Evolutionary conservation across 768 basidiomycete genomes (phyloP).

Genomic region (Hericium rajendrae): DNA sequence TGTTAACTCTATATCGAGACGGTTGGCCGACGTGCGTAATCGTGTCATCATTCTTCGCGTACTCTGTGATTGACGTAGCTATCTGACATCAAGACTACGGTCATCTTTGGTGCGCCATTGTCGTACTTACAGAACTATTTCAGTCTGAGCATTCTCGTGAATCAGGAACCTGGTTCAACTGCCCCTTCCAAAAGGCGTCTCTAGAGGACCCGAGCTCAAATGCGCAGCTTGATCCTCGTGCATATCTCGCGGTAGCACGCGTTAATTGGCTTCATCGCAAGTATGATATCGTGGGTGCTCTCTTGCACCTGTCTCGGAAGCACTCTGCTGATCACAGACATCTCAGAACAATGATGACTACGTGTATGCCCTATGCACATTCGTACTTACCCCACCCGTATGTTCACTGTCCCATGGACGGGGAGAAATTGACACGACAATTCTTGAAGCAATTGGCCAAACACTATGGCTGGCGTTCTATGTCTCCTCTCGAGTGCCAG

Average conservation of each 20-base stretch:
- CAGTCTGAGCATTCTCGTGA: neutral
- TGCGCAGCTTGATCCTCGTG: neutral
- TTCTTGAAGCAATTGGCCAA: neutral
- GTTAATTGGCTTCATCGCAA: neutral
- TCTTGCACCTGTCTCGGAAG: too few species aligned
- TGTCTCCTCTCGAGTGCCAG: neutral
- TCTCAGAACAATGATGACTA: neutral
- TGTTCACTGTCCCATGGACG: neutral
- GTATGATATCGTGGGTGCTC: neutral
- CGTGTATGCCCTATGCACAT: neutral
- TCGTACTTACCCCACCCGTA: neutral
- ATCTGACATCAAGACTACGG: neutral
- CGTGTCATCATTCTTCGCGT: neutral
- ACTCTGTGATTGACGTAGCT: too few species aligned
- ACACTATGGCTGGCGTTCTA: neutral
- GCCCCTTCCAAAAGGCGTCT: neutral
- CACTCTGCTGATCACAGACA: too few species aligned
- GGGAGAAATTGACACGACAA: neutral
- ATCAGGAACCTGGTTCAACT: neutral
- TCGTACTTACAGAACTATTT: neutral
- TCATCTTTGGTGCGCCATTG: neutral
- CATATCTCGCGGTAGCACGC: neutral
- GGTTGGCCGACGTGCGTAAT: neutral
- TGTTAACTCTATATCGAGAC: neutral
- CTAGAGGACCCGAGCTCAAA: neutral